phyloP scores from a whole-genome alignment of 257 asterid genomes.

The Mentha longifolia region DNA sequence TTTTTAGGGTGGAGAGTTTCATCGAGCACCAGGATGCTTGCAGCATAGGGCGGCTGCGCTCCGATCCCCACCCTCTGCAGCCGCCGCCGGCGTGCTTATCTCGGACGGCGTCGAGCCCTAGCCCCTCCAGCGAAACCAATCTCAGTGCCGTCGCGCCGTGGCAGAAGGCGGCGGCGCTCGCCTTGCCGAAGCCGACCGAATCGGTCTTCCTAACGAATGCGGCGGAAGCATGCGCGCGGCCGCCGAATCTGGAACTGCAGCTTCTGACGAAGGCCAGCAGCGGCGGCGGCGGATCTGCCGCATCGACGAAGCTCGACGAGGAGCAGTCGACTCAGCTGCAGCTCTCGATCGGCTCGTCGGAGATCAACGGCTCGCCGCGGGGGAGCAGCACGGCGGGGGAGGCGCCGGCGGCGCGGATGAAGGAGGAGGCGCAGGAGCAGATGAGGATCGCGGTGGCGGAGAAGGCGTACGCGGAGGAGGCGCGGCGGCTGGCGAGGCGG shows the following conservation, averaged over 20 bases:
- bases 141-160: constrained; percentile 41
- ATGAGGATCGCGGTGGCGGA: constrained; percentile 59
- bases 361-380: constrained; percentile 25
- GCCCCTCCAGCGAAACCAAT: constrained; percentile 55
- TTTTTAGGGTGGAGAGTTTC: constrained; percentile 71
- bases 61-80: constrained; percentile 45
- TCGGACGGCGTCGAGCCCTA: constrained; percentile 60
- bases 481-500: constrained; percentile 54
- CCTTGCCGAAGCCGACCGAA: constrained; percentile 22
- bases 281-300: neutral
- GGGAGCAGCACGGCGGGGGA: neutral
- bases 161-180: constrained; percentile 17
- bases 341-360: constrained; percentile 58
- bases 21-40: constrained; percentile 81
- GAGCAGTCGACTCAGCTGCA: constrained; percentile 51
- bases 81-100: constrained; percentile 54
- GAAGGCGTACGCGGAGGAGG: constrained; percentile 70
- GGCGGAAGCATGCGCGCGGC: constrained; percentile 19
- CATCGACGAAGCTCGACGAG: constrained; percentile 20
- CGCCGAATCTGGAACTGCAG: constrained; percentile 65
- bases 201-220: constrained; percentile 1
- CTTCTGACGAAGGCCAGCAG: constrained; percentile 47
- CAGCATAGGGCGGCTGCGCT: constrained; percentile 47
- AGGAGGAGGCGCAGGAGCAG: constrained; percentile 47
- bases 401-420: constrained; percentile 21